Conservation (phyloP, 208 protist genomes). For the Herpetomonas tarakana region DNA sequence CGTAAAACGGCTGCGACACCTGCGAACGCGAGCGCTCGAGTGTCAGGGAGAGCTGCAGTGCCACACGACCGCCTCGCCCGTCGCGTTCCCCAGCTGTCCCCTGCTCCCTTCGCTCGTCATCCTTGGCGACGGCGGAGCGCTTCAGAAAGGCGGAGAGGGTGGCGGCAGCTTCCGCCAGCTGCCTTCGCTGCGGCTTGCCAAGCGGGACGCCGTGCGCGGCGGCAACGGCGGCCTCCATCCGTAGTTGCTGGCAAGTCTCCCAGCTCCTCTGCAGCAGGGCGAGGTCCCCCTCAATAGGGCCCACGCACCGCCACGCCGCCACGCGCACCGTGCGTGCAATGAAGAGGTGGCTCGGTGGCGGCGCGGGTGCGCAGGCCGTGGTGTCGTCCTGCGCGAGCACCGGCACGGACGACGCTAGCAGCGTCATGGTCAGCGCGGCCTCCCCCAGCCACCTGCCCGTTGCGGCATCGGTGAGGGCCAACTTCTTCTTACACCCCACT, state of each 20-base stretch:
- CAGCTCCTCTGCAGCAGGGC: background rate
- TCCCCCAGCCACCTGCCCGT: background rate
- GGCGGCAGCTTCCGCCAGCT: background rate
- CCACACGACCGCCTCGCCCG: no score
- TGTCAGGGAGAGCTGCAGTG: no score
- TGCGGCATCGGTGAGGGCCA: background rate
- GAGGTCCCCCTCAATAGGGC: background rate
- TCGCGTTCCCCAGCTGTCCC: no score
- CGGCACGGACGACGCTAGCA: background rate
- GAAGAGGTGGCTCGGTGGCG: background rate
- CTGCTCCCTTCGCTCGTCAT: no score
- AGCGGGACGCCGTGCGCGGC: background rate
- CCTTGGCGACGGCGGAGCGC: no score
- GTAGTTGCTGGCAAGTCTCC: background rate
- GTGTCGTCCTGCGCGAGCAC: background rate
- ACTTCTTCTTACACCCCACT: no score
- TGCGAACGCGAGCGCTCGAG: no score
- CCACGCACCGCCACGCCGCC: background rate
- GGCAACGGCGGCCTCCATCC: background rate
- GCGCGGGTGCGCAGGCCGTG: background rate
- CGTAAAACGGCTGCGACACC: no score
- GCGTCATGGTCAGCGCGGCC: background rate
- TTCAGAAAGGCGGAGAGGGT: background rate
- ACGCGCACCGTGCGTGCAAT: background rate
- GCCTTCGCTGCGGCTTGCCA: background rate